A percentile compares a stretch with the other conserved stretches of the same genome.
Evolutionary conservation across 2,329 filamentous ascomycete species (phyloP).

Genomic region (Balansia obtecta): DNA sequence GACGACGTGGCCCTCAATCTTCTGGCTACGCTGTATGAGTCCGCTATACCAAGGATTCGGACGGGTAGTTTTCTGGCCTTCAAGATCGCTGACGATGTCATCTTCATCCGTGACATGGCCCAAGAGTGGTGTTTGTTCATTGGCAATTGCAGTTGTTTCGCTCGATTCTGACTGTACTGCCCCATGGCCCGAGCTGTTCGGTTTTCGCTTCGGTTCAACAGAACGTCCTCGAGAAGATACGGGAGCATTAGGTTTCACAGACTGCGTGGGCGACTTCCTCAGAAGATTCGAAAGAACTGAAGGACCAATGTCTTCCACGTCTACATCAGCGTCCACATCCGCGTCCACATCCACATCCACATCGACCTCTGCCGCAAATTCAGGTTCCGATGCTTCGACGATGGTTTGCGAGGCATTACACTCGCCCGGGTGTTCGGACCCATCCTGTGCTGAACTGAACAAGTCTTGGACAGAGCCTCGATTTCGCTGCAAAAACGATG

Average conservation of each 20-base stretch:
- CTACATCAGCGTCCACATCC: conserved; percentile 5
- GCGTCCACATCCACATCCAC: conserved; percentile 7
- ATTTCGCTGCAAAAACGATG: conserved; percentile 32
- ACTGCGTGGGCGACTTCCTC: conserved; percentile 34
- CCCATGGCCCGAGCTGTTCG: neutral
- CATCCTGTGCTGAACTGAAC: conserved; percentile 12
- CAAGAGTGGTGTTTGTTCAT: conserved; percentile 38
- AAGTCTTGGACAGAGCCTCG: conserved; percentile 18
- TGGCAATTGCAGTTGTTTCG: conserved; percentile 10
- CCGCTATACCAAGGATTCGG: conserved; percentile 22
- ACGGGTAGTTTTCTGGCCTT: conserved; percentile 32
- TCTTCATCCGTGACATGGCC: conserved; percentile 18
- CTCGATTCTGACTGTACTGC: conserved; percentile 7
- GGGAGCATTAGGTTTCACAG: conserved; percentile 10
- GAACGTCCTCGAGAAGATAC: neutral
- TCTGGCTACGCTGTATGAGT: conserved; percentile 18
- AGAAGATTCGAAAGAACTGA: conserved; percentile 39
- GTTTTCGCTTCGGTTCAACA: conserved; percentile 1
- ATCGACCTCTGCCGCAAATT: conserved; percentile 14
- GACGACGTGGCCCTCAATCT: conserved; percentile 19
- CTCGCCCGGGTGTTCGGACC: conserved; percentile 12
- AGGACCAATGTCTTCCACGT: conserved; percentile 15
- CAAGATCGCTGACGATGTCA: conserved; percentile 29
- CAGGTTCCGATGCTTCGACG: conserved; percentile 44
- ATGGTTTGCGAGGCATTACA: conserved; percentile 36